Evolutionary conservation across 495 filamentous ascomycete species (phyloP).

Genomic region (Trichoderma erinaceum): DNA sequence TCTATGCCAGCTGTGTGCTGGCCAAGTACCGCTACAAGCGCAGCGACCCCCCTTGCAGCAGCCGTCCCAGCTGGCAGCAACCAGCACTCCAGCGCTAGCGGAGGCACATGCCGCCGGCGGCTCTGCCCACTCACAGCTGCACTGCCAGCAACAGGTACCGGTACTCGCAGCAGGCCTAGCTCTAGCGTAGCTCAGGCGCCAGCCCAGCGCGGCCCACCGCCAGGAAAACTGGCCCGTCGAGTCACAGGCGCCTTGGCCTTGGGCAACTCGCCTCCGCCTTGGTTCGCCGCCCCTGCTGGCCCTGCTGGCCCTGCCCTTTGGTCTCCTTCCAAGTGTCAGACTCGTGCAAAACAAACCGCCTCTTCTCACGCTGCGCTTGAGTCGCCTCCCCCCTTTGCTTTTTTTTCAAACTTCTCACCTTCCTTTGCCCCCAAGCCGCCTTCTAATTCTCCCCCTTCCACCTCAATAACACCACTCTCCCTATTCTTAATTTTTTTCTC

Average conservation of each 20-base stretch:
- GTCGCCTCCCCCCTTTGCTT: constrained; percentile 17
- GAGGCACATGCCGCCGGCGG: too few species aligned
- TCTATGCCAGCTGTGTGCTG: too few species aligned
- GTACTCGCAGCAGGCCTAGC: neutral
- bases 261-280: constrained; percentile 9
- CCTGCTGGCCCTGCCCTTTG: neutral
- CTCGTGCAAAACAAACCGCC: constrained; percentile 11
- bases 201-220: constrained; percentile 3
- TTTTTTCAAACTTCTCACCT: constrained; percentile 16
- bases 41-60: too few species aligned
- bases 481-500: constrained; percentile 8
- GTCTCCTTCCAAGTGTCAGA: constrained; percentile 2
- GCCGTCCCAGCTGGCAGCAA: too few species aligned
- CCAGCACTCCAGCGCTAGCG: too few species aligned
- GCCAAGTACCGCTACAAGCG: too few species aligned
- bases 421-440: constrained; percentile 22
- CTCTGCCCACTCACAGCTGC: too few species aligned
- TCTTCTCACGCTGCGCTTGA: constrained; percentile 4
- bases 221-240: neutral
- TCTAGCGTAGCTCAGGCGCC: neutral
- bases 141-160: neutral
- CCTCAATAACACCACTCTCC: neutral
- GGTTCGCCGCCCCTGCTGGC: constrained; percentile 5
- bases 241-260: constrained; percentile 8
- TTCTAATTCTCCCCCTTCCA: constrained; percentile 14